phyloP scores from a whole-genome alignment of 352 stramenopile species.

The Phytophthora pseudosyringae region DNA sequence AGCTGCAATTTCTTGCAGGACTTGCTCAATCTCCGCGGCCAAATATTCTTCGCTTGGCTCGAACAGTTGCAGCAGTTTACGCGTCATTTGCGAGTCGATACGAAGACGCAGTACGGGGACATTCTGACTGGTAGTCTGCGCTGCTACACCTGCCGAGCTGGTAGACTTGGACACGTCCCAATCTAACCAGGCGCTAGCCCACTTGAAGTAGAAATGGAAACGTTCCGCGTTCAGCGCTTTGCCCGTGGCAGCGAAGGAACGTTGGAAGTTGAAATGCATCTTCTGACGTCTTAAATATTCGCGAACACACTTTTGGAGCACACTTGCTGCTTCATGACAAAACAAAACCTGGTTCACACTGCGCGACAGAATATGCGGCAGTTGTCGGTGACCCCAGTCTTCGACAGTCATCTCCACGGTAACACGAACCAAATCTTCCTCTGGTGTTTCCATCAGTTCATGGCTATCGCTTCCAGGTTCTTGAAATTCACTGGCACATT shows the following conservation, averaged over 20 bases:
- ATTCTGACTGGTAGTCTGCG: background rate
- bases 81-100: conserved; percentile 50
- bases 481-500: conserved; percentile 1
- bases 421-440: conserved; percentile 16
- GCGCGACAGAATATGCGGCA: conserved; percentile 44
- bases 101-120: conserved; percentile 30
- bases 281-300: conserved; percentile 20
- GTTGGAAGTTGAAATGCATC: conserved; percentile 36
- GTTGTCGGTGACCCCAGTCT: conserved; percentile 44
- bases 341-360: conserved; percentile 38
- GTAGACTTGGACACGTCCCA: conserved; percentile 5
- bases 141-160: background rate
- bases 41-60: conserved; percentile 38
- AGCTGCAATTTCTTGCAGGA: conserved; percentile 40
- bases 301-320: conserved; percentile 43
- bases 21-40: conserved; percentile 31
- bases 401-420: conserved; percentile 30
- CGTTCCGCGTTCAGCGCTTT: background rate
- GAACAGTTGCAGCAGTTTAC: conserved; percentile 51
- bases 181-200: conserved; percentile 51
- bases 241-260: background rate
- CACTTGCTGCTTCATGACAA: conserved; percentile 27
- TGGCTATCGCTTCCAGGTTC: background rate
- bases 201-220: conserved; percentile 52
- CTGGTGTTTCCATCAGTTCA: background rate